Conservation (phyloP, 1,284 basidiomycete species). For the Apiotrichum brassicae region DNA sequence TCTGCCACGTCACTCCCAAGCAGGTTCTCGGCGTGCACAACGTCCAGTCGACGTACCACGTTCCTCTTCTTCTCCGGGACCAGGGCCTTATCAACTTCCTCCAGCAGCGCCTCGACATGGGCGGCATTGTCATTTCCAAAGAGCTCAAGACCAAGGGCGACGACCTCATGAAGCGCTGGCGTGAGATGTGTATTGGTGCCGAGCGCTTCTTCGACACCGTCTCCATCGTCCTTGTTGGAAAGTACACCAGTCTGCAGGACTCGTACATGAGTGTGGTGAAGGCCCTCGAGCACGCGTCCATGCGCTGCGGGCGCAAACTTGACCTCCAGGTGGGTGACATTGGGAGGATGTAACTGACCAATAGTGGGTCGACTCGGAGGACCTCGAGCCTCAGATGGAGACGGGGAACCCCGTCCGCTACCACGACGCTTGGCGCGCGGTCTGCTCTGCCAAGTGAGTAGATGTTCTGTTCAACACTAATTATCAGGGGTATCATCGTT, state of each 20-base stretch:
- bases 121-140: conserved; percentile 55
- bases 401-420: conserved; percentile 76
- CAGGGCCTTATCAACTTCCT: conserved; percentile 88
- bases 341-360: conserved; percentile 43
- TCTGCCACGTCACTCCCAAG: conserved; percentile 89
- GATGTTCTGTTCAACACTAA: conserved; percentile 46
- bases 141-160: conserved; percentile 59
- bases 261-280: conserved; percentile 99
- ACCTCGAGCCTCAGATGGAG: conserved; percentile 77
- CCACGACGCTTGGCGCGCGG: conserved; percentile 89
- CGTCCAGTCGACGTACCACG: conserved; percentile 94
- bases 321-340: conserved; percentile 58
- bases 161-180: conserved; percentile 69
- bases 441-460: conserved; percentile 71
- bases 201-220: conserved; percentile 90
- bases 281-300: conserved; percentile 92
- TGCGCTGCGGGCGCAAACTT: conserved; percentile 80
- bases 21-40: conserved; percentile 97
- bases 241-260: conserved; percentile 95
- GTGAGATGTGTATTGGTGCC: conserved; percentile 73
- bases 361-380: conserved; percentile 92
- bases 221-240: conserved; percentile 88
- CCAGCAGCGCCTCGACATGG: conserved; percentile 70
- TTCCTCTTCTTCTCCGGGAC: conserved; percentile 83
- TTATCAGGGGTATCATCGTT: conserved; percentile 69